Evolutionary conservation across 805 yeast species (phyloP).

Genomic region (Cyberlindnera suaveolens): DNA sequence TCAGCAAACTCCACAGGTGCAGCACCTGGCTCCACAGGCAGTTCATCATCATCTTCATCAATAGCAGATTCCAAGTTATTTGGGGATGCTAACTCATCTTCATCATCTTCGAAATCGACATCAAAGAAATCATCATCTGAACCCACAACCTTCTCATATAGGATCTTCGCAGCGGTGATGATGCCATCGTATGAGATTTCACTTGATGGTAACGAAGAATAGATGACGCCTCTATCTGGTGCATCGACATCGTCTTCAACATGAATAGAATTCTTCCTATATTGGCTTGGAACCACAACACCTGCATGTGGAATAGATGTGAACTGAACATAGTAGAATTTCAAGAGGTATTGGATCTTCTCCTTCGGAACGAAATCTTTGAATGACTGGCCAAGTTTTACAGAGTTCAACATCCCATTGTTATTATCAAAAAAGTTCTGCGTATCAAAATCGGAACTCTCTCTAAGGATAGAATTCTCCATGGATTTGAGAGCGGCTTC

Average conservation of each 20-base stretch:
- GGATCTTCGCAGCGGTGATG: conserved; percentile 67
- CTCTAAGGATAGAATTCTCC: conserved; percentile 77
- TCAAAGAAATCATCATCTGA: conserved; percentile 94
- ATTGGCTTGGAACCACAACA: conserved; percentile 38
- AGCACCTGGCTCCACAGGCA: conserved; percentile 18
- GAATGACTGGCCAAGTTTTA: conserved; percentile 79
- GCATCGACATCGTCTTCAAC: conserved; percentile 23
- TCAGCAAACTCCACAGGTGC: conserved; percentile 35
- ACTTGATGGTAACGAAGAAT: conserved; percentile 65
- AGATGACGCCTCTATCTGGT: conserved; percentile 42
- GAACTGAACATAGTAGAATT: conserved; percentile 54
- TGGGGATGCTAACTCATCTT: conserved; percentile 36
- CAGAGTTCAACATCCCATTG: conserved; percentile 64
- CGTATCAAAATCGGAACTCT: conserved; percentile 44
- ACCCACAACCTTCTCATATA: conserved; percentile 80
- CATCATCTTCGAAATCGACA: conserved; percentile 88
- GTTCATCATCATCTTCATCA: conserved; percentile 16
- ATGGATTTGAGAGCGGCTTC: conserved; percentile 75
- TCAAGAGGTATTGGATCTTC: conserved; percentile 54
- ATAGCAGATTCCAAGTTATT: conserved; percentile 19
- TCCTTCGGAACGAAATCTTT: conserved; percentile 81
- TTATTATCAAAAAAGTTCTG: conserved; percentile 32
- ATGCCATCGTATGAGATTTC: conserved; percentile 92
- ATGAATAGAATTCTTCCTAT: conserved; percentile 28
- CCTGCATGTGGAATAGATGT: conserved; percentile 53